phyloP scores from a whole-genome alignment of 2,329 filamentous ascomycete genomes.

The Aspergillus neoniger region DNA sequence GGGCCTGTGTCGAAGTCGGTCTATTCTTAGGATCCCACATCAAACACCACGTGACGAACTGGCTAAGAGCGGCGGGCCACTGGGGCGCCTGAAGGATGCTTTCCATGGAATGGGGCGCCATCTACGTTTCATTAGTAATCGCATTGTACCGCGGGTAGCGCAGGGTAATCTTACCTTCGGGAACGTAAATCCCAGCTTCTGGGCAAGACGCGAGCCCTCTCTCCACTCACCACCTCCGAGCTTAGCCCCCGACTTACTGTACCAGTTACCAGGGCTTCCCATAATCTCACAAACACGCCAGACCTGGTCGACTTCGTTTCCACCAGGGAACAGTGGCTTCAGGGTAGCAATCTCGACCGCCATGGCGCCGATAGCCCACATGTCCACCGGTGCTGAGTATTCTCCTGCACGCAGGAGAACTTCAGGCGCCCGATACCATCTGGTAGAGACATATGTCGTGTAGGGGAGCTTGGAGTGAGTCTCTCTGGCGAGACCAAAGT shows the following conservation, averaged over 20 bases:
- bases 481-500: constrained; percentile 96
- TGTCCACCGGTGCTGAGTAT: constrained; percentile 96
- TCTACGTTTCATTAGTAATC: constrained; percentile 52
- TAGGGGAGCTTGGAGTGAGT: constrained; percentile 96
- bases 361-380: constrained; percentile 98
- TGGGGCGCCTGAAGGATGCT: constrained; percentile 87
- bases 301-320: constrained; percentile 98
- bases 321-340: constrained; percentile 94
- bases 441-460: constrained; percentile 95
- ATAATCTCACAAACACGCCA: constrained; percentile 99
- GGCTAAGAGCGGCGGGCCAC: constrained; percentile 83
- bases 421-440: constrained; percentile 94
- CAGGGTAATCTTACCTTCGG: constrained; percentile 61
- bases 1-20: constrained; percentile 89
- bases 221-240: constrained; percentile 98
- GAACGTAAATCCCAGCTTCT: constrained; percentile 97
- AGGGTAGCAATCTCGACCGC: constrained; percentile 95
- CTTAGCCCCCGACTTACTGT: constrained; percentile 81
- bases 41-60: constrained; percentile 97
- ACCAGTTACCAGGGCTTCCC: constrained; percentile 98
- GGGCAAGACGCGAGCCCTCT: constrained; percentile 86
- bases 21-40: constrained; percentile 97
- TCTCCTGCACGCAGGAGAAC: constrained; percentile 91
- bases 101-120: constrained; percentile 96
- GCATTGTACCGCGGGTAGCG: background rate